Evolutionary conservation across 2,329 filamentous ascomycete species (phyloP).

Genomic region (Pseudogymnoascus sp.): DNA sequence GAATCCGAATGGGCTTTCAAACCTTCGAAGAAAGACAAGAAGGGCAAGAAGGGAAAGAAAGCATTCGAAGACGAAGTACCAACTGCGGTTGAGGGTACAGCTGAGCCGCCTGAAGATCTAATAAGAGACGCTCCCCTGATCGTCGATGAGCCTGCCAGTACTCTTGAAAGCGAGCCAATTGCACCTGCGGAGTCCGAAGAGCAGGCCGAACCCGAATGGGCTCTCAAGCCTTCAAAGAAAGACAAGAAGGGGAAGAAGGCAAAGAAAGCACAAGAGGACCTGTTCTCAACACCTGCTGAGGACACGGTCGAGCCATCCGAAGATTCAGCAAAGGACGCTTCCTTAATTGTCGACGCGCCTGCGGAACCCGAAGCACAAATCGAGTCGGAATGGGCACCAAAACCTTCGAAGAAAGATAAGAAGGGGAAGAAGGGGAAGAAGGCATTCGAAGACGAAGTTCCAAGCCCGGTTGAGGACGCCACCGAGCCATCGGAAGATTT

Average conservation of each 20-base stretch:
- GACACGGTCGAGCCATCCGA: neutral
- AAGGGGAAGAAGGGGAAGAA: conserved; percentile 22
- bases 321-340: neutral
- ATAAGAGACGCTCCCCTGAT: neutral
- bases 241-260: conserved; percentile 34
- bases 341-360: neutral
- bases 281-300: neutral
- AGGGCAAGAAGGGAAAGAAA: conserved; percentile 32
- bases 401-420: conserved; percentile 32
- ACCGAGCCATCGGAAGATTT: neutral
- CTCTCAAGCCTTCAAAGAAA: conserved; percentile 26
- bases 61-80: neutral
- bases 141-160: neutral
- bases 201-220: neutral
- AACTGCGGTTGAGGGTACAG: neutral
- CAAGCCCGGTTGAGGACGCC: neutral
- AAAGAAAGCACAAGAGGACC: neutral
- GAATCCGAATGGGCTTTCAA: neutral
- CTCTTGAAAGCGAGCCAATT: neutral
- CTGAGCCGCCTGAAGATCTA: neutral
- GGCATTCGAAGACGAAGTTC: neutral
- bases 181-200: neutral
- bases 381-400: conserved; percentile 17
- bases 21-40: conserved; percentile 17
- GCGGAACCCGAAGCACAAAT: conserved; percentile 16